These are phyloP conservation scores for Penicillium polonicum DNA, from an alignment of 2,329 filamentous ascomycete genomes.

Conservation along the genomic window DNA sequence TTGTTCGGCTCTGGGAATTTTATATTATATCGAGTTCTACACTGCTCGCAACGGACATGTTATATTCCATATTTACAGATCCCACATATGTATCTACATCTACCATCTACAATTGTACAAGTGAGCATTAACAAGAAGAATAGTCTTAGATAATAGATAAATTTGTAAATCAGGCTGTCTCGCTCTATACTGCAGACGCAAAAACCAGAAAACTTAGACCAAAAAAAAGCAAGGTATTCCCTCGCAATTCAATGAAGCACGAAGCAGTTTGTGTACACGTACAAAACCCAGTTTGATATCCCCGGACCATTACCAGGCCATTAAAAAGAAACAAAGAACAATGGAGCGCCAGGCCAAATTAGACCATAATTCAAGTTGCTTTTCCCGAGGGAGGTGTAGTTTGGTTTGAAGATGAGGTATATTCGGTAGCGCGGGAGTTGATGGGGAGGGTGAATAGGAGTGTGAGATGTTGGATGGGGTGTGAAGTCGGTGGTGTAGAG, in stretches of 20 bases:
- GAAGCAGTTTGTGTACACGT: constrained; percentile 4
- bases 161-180: not conserved
- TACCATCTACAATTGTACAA: not conserved
- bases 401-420: not conserved
- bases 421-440: not conserved
- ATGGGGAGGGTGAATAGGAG: not conserved
- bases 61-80: not conserved
- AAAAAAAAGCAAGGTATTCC: not conserved
- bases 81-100: not conserved
- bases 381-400: not conserved
- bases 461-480: not conserved
- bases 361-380: constrained; percentile 3
- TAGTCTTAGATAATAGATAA: not conserved
- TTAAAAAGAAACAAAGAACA: not conserved
- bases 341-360: constrained; percentile 4
- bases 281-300: not conserved
- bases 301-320: not conserved
- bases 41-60: not conserved
- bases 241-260: not conserved
- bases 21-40: not conserved
- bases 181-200: constrained; percentile 2
- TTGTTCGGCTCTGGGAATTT: not conserved
- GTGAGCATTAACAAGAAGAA: not conserved
- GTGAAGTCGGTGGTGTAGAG: constrained; percentile 2
- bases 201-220: not conserved